Evolutionary conservation across 2,329 filamentous ascomycete species (phyloP).

Genomic region (Endocalyx cinctus): DNA sequence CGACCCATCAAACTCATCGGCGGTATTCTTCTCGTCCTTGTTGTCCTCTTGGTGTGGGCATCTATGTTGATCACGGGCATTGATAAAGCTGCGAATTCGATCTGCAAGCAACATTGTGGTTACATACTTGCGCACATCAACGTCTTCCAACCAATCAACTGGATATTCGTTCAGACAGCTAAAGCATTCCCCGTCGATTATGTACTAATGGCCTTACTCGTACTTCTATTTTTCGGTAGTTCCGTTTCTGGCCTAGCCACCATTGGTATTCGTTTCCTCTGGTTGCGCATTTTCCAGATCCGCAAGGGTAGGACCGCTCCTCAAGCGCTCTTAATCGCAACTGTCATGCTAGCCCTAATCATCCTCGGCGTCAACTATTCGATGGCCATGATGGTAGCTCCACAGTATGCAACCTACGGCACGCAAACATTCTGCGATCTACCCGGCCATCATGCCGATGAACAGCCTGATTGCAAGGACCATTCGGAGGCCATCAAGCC

Average conservation of each 20-base stretch:
- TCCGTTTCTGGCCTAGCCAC: constrained; percentile 82
- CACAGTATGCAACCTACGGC: constrained; percentile 91
- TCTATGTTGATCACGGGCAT: constrained; percentile 95
- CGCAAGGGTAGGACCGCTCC: constrained; percentile 84
- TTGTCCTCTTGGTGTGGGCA: constrained; percentile 74
- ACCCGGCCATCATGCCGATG: constrained; percentile 54
- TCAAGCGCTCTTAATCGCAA: constrained; percentile 85
- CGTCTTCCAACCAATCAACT: constrained; percentile 94
- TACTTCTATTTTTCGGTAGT: constrained; percentile 83
- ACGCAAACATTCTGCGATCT: constrained; percentile 91
- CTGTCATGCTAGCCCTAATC: constrained; percentile 84
- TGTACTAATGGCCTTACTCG: constrained; percentile 76
- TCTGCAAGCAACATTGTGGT: constrained; percentile 86
- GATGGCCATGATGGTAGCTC: constrained; percentile 87
- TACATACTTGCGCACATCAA: constrained; percentile 85
- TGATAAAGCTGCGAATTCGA: constrained; percentile 93
- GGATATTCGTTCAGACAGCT: constrained; percentile 75
- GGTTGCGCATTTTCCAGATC: constrained; percentile 90
- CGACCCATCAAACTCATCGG: constrained; percentile 84
- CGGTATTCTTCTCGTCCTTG: constrained; percentile 69
- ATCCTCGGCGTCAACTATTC: constrained; percentile 90
- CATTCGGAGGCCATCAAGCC: constrained; percentile 69
- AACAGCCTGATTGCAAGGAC: constrained; percentile 70
- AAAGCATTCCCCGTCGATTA: constrained; percentile 91
- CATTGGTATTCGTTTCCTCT: constrained; percentile 92